Base-by-base conservation (phyloP, 1,284 basidiomycete species). In the Pseudozyma sp. region DNA sequence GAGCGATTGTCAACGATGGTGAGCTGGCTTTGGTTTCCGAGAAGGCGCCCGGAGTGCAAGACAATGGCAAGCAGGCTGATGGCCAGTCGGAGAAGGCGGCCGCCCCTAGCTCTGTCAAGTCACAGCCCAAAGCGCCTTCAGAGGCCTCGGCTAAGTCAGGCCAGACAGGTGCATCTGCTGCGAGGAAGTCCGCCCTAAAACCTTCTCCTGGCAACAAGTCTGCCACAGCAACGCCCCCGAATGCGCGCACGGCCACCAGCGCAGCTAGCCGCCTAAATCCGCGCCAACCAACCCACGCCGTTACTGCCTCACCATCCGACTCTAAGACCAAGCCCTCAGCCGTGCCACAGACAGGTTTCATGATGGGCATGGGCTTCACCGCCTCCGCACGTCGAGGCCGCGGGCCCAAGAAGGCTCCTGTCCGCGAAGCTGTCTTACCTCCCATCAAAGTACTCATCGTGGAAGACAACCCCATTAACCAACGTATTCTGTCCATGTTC, bases 401-500 rank as follows among this genome's bases (percentile, higher is more conserved):
- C 5, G 76, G 74, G 3, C 78, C 80, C 14, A 82, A 77, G 51
- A 73, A 78, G 54, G 76, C 78, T 7, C 70, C 75, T 12, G 66
- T 80, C 34, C 67, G 76, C 16, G 79, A 83, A 49, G 77, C 73
- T 11, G 78, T 84, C 8, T 40, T 85, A 42, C 82, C 83, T 35
- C 80, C 82, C 4, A 83, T 84, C 71, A 83, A 83, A 50, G 82
- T 85, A 44, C 68, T 85, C 34, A 82, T 85, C 51, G 83, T 85
- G 13, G 83, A 85, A 70, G 97, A 99, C 87, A 99, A 99, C 83
- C 93, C 94, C 3, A 99, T 99, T 87, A 99, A 99, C 85, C 95
- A 96, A 83, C 95, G 93, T 31, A 97, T 99, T 85, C 87, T 99
- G 65, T 93, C 92, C 40, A 96, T 93, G 52, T 98, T 97, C 85